These are phyloP conservation scores for Chlorociboria aeruginascens DNA, from an alignment of 495 filamentous ascomycete genomes.

Conservation along the genomic window DNA sequence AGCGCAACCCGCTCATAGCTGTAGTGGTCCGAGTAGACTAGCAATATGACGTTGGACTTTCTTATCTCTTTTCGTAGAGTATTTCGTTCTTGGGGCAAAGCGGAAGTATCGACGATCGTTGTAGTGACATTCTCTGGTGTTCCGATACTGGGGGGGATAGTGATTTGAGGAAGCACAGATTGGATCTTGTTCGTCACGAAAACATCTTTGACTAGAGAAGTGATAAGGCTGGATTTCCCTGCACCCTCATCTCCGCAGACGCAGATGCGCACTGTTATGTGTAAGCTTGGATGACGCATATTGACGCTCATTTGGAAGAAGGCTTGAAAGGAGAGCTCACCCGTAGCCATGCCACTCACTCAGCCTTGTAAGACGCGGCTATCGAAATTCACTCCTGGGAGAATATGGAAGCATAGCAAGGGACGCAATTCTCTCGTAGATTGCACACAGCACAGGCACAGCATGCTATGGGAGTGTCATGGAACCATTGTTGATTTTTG, in stretches of 20 bases:
- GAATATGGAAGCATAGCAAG: background rate
- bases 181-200: slow-evolving; percentile 93
- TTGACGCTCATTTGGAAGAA: no score
- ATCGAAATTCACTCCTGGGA: slow-evolving; percentile 6
- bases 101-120: slow-evolving; percentile 92
- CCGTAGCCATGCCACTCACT: slow-evolving; percentile 17
- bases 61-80: slow-evolving; percentile 86
- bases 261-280: slow-evolving; percentile 68
- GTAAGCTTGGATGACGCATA: slow-evolving; percentile 1
- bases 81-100: slow-evolving; percentile 81
- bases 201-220: slow-evolving; percentile 80
- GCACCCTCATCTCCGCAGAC: slow-evolving; percentile 89
- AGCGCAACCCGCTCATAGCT: slow-evolving; percentile 95
- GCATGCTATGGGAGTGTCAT: no score
- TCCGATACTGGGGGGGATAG: slow-evolving; percentile 71
- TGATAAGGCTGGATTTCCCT: slow-evolving; percentile 61
- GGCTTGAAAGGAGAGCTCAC: slow-evolving; percentile 6
- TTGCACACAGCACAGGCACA: no score
- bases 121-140: slow-evolving; percentile 93
- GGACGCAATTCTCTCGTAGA: background rate
- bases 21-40: slow-evolving; percentile 96
- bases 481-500: background rate
- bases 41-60: slow-evolving; percentile 91
- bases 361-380: slow-evolving; percentile 15
- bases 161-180: slow-evolving; percentile 85